Base-by-base conservation (phyloP, 2,329 filamentous ascomycete species). In the Sporothrix phasma region DNA sequence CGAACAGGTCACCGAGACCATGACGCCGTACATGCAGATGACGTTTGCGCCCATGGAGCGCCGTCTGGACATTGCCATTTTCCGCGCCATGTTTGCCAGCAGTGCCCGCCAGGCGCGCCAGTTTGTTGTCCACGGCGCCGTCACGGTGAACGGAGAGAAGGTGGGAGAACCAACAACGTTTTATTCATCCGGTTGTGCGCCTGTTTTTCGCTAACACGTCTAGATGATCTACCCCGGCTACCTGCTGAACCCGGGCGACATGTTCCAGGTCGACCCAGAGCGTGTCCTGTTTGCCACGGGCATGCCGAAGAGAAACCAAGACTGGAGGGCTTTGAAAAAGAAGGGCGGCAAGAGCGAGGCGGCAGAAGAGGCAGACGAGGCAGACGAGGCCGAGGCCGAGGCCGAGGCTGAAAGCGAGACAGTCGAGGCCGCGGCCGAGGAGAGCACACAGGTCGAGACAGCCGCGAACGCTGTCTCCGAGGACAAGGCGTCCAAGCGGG, bases 111-210 rank as follows among this genome's bases (percentile, higher is more conserved):
- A 99, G 76, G 95, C 95, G 15, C 86, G 93, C 69, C 93, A 97
- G 71, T 96, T 97, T 73, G 90, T 95, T 65, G 84, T 96, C 31
- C 94, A 99, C 76, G 94, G 94, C 31, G 86, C 86, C 66, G 94
- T 99, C 67, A 96, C 87, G 72, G 94, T 99, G 73, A 99, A 99
- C 78, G 94, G 94, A 67, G 92, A 96, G 77, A 92, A 92, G 85
- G 92, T 95, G 76, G 47, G 77, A 11, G 70, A 41, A 6, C n/a
- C n/a, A 41, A 31, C 34, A 22, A 29, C 29, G 13, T 5, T 17
- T 4, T 8, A 39, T 8, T 34, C 39, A 2, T 46, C n/a, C 43
- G 39, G 22, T 39, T 31, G 15, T 15, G 26, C 39, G 15, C 24
- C 37, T 22, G 51, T 29, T n/a, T 46, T 22, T 62, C 67, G 45